These are phyloP conservation scores for Rhodosporidiobolus sp. DNA, from an alignment of 768 basidiomycete species.

Conservation along the genomic window DNA sequence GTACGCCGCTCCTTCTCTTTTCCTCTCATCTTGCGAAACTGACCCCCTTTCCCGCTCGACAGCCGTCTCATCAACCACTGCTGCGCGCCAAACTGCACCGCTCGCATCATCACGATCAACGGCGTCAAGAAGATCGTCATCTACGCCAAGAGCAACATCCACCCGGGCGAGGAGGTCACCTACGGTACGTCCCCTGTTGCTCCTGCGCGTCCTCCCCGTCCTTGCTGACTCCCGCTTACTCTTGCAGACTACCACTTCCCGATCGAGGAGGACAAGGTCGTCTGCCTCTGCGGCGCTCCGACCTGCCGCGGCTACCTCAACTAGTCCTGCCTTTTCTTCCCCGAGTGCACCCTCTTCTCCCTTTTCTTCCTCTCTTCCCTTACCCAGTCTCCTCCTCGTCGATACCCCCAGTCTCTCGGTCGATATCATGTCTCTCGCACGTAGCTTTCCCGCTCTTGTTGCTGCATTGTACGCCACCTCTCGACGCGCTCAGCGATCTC, in stretches of 20 bases:
- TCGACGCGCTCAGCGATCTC: too few relatives aligned
- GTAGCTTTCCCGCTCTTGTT: too few relatives aligned
- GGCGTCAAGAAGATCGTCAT: slow-evolving; percentile 76
- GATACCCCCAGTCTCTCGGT: too few relatives aligned
- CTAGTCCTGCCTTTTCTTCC: background rate
- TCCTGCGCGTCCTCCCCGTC: background rate
- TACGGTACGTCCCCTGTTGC: slow-evolving; percentile 65
- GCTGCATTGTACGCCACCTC: too few relatives aligned
- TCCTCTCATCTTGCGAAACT: background rate
- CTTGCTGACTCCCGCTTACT: background rate
- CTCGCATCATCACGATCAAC: slow-evolving; percentile 56
- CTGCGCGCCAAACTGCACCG: slow-evolving; percentile 72
- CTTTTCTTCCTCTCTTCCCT: too few relatives aligned
- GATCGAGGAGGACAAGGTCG: slow-evolving; percentile 84
- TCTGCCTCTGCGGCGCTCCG: slow-evolving; percentile 53
- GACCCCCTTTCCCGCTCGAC: slow-evolving; percentile 20
- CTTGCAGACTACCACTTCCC: slow-evolving; percentile 93
- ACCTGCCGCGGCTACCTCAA: slow-evolving; percentile 32
- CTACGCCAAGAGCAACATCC: slow-evolving; percentile 93
- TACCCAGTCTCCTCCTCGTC: too few relatives aligned
- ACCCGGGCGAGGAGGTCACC: slow-evolving; percentile 95
- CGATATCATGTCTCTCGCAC: too few relatives aligned
- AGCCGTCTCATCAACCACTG: slow-evolving; percentile 98
- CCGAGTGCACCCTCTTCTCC: too few relatives aligned
- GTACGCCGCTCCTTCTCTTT: slow-evolving; percentile 64